These are phyloP conservation scores for Physcomitrium patens DNA, from an alignment of 225 moss, liverwort and hornwort species.

Conservation along the genomic window DNA sequence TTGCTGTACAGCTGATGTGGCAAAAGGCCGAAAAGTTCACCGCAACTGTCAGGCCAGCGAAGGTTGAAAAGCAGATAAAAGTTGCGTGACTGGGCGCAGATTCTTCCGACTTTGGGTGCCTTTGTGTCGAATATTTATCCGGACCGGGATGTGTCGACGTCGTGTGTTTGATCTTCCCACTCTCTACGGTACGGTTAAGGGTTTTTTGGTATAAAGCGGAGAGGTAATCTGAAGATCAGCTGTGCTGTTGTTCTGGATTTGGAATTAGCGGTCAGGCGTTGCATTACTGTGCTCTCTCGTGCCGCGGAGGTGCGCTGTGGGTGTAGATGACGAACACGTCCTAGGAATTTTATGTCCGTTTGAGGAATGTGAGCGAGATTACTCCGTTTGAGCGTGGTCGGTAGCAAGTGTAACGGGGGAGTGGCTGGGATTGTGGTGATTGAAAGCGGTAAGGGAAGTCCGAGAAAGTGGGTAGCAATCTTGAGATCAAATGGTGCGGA, in stretches of 20 bases:
- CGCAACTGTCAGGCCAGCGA: conserved; percentile 10
- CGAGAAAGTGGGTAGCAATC: conserved; percentile 3
- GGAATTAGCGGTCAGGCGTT: not conserved
- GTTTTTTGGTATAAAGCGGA: no score
- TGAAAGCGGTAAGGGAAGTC: not conserved
- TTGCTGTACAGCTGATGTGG: conserved; percentile 4
- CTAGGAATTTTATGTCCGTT: not conserved
- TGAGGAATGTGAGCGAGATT: conserved; percentile 1
- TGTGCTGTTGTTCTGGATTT: conserved; percentile 7
- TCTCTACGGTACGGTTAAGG: not conserved
- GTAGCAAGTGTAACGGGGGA: not conserved
- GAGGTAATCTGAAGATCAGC: conserved; percentile 7
- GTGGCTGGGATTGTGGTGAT: not conserved
- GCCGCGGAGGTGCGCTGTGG: not conserved
- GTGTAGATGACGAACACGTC: not conserved
- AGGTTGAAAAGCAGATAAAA: not conserved
- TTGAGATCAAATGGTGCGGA: not conserved
- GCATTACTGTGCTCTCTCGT: not conserved
- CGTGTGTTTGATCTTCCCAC: not conserved
- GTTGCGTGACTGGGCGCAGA: not conserved
- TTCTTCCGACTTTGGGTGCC: not conserved
- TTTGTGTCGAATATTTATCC: not conserved
- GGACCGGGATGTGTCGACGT: not conserved
- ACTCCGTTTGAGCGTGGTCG: not conserved
- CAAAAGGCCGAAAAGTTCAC: not conserved